These are phyloP conservation scores for Juglanconis oblonga DNA, from an alignment of 2,329 filamentous ascomycete species.

Conservation along the genomic window DNA sequence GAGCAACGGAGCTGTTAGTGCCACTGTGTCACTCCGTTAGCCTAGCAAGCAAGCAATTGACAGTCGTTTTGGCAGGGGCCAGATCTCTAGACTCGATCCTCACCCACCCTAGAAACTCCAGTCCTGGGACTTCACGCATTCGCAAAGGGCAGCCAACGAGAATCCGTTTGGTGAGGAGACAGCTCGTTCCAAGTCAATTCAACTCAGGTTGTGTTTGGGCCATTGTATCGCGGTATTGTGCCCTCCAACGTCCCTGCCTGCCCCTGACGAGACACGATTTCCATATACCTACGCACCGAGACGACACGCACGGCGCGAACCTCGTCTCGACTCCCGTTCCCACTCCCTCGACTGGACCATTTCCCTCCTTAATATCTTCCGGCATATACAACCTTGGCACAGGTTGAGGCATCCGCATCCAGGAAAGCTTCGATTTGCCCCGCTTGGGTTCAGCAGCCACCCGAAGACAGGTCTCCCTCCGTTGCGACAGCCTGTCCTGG, in stretches of 20 bases:
- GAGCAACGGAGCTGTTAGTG: constrained; percentile 8
- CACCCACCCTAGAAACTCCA: neutral
- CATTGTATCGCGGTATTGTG: neutral
- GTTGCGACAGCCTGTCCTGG: neutral
- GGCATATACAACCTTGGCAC: neutral
- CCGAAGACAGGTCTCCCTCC: neutral
- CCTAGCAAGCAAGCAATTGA: neutral
- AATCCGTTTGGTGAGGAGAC: neutral
- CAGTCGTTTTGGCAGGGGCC: constrained; percentile 14
- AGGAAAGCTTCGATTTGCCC: no score
- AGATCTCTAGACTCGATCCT: constrained; percentile 14
- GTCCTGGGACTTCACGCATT: neutral
- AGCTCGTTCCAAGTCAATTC: neutral
- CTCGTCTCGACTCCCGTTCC: neutral
- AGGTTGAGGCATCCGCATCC: no score
- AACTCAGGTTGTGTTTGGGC: neutral
- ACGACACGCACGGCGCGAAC: neutral
- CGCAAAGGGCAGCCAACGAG: neutral
- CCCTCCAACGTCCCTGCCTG: neutral
- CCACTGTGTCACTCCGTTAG: constrained; percentile 15
- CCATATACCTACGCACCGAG: neutral
- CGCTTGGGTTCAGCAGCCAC: neutral
- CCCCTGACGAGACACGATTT: neutral
- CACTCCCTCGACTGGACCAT: neutral
- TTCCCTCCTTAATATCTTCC: neutral